Evolutionary conservation across 1,284 basidiomycete genomes (phyloP).

Genomic region (Phenoliferia sp.): DNA sequence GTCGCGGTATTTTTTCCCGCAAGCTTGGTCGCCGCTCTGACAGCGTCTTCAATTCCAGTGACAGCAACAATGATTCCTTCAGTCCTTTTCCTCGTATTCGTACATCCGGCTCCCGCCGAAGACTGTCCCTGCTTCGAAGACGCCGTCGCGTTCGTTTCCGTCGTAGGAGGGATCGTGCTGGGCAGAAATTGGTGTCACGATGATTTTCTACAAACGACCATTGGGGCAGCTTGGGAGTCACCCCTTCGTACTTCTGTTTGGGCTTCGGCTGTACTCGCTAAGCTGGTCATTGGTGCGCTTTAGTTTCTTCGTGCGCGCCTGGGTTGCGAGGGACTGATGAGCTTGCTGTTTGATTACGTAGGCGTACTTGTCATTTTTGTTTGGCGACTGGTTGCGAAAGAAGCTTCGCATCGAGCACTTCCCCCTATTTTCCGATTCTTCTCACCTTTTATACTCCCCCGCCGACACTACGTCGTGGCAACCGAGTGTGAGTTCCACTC

Average conservation of each 20-base stretch:
- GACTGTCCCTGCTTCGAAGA: slow-evolving; percentile 99
- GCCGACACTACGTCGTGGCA: slow-evolving; percentile 33
- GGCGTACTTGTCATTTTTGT: slow-evolving; percentile 60
- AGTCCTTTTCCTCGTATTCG: slow-evolving; percentile 70
- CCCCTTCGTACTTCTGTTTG: slow-evolving; percentile 9
- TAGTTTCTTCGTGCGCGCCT: slow-evolving; percentile 3
- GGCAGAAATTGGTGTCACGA: slow-evolving; percentile 55
- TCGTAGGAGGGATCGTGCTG: slow-evolving; percentile 69
- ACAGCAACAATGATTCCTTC: slow-evolving; percentile 63
- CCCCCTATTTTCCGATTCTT: slow-evolving; percentile 75
- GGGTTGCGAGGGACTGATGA: not conserved
- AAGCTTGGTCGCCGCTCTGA: not conserved
- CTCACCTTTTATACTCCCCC: slow-evolving; percentile 43
- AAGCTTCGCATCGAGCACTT: slow-evolving; percentile 62
- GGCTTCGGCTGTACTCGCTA: slow-evolving; percentile 16
- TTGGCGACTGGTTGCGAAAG: slow-evolving; percentile 81
- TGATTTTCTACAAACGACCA: slow-evolving; percentile 1
- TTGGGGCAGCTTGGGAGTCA: slow-evolving; percentile 11
- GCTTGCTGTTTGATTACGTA: slow-evolving; percentile 5
- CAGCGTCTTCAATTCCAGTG: slow-evolving; percentile 47
- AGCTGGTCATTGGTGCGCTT: slow-evolving; percentile 34
- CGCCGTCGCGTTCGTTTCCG: slow-evolving; percentile 84
- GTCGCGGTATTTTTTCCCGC: not conserved
- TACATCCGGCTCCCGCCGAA: slow-evolving; percentile 77
- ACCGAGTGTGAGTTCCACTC: slow-evolving; percentile 24